phyloP scores from a whole-genome alignment of 495 filamentous ascomycete genomes.

The Tuber melanosporum region DNA sequence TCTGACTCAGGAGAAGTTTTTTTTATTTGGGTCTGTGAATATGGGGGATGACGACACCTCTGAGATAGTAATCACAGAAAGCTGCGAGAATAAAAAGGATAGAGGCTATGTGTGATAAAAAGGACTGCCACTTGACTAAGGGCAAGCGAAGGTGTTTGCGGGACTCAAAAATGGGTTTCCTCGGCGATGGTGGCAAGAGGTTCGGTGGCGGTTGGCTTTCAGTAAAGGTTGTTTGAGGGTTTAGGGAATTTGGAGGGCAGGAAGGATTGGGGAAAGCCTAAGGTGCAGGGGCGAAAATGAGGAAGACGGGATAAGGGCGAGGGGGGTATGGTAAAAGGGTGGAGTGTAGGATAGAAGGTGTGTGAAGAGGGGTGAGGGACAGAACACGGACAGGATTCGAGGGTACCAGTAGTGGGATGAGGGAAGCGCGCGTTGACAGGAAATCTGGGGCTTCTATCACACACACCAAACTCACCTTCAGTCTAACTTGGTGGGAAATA shows the following conservation, averaged over 20 bases:
- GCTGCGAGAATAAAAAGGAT: background rate
- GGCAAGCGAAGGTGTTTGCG: background rate
- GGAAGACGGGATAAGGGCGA: background rate
- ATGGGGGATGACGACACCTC: background rate
- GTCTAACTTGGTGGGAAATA: background rate
- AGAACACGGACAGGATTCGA: background rate
- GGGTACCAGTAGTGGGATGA: background rate
- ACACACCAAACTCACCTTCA: background rate
- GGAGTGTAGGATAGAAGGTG: background rate
- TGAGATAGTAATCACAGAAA: background rate
- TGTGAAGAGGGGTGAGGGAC: background rate
- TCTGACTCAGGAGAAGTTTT: no score
- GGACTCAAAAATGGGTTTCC: background rate
- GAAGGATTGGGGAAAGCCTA: background rate
- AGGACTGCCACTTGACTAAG: background rate
- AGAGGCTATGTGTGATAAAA: background rate
- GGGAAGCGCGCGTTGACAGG: background rate
- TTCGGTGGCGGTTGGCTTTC: background rate
- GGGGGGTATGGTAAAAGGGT: background rate
- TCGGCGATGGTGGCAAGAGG: background rate
- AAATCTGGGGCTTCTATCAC: slow-evolving; percentile 2
- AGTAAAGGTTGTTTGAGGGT: background rate
- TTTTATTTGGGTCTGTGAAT: background rate
- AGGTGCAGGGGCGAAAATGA: background rate
- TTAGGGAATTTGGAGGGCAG: background rate